phyloP scores from a whole-genome alignment of 768 basidiomycete species.

The Mycena crocata region DNA sequence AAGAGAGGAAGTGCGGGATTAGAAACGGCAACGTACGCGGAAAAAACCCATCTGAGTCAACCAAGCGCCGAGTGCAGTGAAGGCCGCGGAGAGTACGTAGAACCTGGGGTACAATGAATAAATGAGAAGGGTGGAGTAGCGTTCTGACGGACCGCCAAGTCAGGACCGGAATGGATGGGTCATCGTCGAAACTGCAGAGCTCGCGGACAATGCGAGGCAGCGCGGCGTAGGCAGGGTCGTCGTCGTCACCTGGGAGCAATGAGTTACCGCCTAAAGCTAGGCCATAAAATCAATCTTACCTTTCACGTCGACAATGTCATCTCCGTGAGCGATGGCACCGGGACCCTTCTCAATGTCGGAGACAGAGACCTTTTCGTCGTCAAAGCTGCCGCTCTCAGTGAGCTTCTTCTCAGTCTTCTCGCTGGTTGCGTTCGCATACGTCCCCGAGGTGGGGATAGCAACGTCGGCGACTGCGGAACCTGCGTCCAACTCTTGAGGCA shows the following conservation, averaged over 20 bases:
- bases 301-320: slow-evolving; percentile 30
- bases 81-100: slow-evolving; percentile 34
- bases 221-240: slow-evolving; percentile 36
- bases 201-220: slow-evolving; percentile 40
- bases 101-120: slow-evolving; percentile 27
- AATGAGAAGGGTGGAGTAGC: neutral
- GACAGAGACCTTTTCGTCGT: slow-evolving; percentile 26
- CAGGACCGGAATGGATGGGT: slow-evolving; percentile 36
- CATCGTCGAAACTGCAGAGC: slow-evolving; percentile 39
- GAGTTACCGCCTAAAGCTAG: neutral
- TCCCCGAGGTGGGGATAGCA: slow-evolving; percentile 19
- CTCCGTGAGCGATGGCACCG: slow-evolving; percentile 11
- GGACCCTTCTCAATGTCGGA: slow-evolving; percentile 25
- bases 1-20: neutral
- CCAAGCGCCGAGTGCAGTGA: slow-evolving; percentile 43
- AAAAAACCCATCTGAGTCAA: slow-evolving; percentile 41
- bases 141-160: slow-evolving; percentile 38
- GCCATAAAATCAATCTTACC: slow-evolving; percentile 10
- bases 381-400: slow-evolving; percentile 19
- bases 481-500: slow-evolving; percentile 27
- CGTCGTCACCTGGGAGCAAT: slow-evolving; percentile 33
- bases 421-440: slow-evolving; percentile 3
- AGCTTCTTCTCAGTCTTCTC: slow-evolving; percentile 15
- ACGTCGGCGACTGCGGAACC: slow-evolving; percentile 16
- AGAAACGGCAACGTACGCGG: slow-evolving; percentile 23